Evolutionary conservation across 2,329 filamentous ascomycete genomes (phyloP).

Genomic region (Colletotrichum sp.): DNA sequence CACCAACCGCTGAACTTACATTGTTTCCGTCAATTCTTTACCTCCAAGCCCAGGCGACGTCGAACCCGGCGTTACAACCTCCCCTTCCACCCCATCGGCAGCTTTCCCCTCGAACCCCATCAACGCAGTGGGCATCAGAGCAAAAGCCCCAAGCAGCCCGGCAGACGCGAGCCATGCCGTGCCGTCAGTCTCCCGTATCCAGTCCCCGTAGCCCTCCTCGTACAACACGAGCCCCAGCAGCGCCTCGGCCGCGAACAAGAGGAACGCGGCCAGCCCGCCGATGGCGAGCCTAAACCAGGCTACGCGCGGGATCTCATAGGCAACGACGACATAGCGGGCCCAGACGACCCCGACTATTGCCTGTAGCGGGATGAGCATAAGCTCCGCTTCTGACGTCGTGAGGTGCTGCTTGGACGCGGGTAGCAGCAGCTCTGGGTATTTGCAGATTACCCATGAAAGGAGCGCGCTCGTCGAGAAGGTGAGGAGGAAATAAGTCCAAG

Average conservation of each 20-base stretch:
- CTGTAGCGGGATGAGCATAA: not conserved
- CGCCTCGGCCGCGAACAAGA: not conserved
- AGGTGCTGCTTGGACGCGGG: not conserved
- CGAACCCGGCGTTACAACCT: not conserved
- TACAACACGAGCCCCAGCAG: not conserved
- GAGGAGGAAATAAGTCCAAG: slow-evolving; percentile 34
- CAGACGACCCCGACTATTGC: not conserved
- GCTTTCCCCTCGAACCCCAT: not conserved
- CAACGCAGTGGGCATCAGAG: slow-evolving; percentile 4
- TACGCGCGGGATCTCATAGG: slow-evolving; percentile 14
- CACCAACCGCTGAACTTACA: not conserved
- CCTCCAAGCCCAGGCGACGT: not conserved
- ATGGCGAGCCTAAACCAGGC: slow-evolving; percentile 14
- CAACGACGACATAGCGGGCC: not conserved
- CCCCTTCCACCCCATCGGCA: not conserved
- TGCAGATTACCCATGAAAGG: slow-evolving; percentile 8
- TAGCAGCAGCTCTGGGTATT: not conserved
- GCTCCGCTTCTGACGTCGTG: not conserved
- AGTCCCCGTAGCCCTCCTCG: not conserved
- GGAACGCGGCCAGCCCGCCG: not conserved
- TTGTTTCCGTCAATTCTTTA: not conserved
- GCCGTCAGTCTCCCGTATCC: not conserved
- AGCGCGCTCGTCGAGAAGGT: slow-evolving; percentile 27
- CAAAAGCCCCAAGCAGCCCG: not conserved
- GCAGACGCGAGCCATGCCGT: not conserved